phyloP scores from a whole-genome alignment of 1,284 basidiomycete species.

The Trichosporon sp. region DNA sequence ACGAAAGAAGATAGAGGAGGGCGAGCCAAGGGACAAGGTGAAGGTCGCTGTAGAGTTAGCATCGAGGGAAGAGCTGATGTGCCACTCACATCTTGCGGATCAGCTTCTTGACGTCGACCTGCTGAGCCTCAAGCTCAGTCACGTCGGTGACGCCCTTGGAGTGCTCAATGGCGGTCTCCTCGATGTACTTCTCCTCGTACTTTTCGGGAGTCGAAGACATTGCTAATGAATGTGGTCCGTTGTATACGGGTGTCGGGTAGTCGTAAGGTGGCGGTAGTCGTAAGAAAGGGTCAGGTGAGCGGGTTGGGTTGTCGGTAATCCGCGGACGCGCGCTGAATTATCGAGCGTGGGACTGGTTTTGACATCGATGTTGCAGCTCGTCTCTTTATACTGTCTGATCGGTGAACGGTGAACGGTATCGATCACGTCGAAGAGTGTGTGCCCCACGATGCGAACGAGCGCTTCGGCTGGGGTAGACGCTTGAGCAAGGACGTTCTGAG shows the following conservation, averaged over 20 bases:
- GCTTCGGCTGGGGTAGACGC: neutral
- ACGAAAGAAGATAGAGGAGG: constrained; percentile 71
- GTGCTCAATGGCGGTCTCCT: constrained; percentile 12
- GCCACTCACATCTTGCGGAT: constrained; percentile 22
- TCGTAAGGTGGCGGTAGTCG: neutral
- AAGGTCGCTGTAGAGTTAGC: constrained; percentile 28
- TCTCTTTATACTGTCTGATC: neutral
- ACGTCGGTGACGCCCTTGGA: constrained; percentile 16
- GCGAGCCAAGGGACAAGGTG: constrained; percentile 38
- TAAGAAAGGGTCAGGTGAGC: neutral
- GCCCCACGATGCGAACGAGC: neutral
- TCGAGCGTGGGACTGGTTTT: constrained; percentile 18
- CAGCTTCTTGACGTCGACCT: constrained; percentile 19
- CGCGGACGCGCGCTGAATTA: constrained; percentile 12
- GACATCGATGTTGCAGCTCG: neutral
- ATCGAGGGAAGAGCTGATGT: neutral
- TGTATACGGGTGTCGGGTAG: constrained; percentile 14
- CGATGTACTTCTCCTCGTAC: constrained; percentile 18
- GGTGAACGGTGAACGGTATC: neutral
- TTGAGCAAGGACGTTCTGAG: neutral
- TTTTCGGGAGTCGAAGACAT: constrained; percentile 15
- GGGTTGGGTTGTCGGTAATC: constrained; percentile 8
- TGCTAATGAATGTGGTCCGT: constrained; percentile 16
- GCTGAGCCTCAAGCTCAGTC: constrained; percentile 23
- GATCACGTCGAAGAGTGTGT: neutral